Evolutionary conservation across 805 yeast genomes (phyloP), one percentile per base, ranked within the genome.

Genomic region (Sugiyamaella qingdaonensis): DNA sequence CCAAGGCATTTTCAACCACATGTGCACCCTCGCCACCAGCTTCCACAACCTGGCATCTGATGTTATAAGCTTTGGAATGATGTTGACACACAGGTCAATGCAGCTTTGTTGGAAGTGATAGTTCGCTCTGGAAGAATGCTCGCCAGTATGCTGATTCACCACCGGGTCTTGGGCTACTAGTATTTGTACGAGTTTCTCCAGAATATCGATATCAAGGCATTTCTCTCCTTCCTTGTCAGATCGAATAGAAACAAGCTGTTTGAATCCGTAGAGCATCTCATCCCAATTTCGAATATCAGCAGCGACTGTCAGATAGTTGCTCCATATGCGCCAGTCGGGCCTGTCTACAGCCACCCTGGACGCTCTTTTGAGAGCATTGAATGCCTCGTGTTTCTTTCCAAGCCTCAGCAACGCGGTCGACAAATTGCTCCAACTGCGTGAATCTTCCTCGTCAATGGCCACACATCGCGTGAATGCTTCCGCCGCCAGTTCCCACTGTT

Each of bases 381-480:
- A 85, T 0, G 98, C 96, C 59, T 89, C 95, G 57, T 79, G 78
- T 18, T 79, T 68, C 67, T 87, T 86, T 50, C 78, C 84, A 49
- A 78, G 64, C 57, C 78, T 79, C 37, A 90, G 70, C 51, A 88
- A 76, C 0, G 97, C 84, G 10, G 94, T 83, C 4, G 96, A 89
- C 61, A 94, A 75, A 64, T 94, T 94, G 10, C 95, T 84, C 99
- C 99, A 94, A 1, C 96, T 81, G 64, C 82, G 82, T 1, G 91
- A 75, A 62, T 83, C 89, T 0, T 84, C 77, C 21, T 87, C 95
- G 66, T 90, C 96, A 36, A 91, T 66, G 0, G 95, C 75, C 32
- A 90, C 91, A 71, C 97, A 89, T 62, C 97, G 76, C 0, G 96
- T 85, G 66, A 94, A 91, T 0, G 97, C 97, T 64, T 88, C 95